Evolutionary conservation across 192 early-diverging fungal species (phyloP).

Genomic region (Helicostylum pulchrum): DNA sequence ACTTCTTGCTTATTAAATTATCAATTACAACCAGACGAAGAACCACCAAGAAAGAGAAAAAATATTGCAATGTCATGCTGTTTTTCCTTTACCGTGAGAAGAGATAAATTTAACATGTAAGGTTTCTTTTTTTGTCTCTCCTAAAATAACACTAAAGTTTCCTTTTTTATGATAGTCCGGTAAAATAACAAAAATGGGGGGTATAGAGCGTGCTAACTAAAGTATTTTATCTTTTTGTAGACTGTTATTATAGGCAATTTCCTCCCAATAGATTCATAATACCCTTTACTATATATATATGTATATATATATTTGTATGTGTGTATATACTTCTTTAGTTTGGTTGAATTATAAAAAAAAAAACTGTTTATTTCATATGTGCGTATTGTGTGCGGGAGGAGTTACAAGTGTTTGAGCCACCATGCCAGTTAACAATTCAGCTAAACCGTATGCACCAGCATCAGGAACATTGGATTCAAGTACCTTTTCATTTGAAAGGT

Average conservation of each 20-base stretch:
- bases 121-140: neutral
- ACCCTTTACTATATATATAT: no score
- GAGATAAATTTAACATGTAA: slow-evolving; percentile 89
- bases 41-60: slow-evolving; percentile 28
- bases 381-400: no score
- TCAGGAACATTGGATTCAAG: slow-evolving; percentile 38
- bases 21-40: neutral
- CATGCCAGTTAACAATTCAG: slow-evolving; percentile 54
- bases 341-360: no score
- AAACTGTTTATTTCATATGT: no score
- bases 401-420: slow-evolving; percentile 20
- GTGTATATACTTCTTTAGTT: no score
- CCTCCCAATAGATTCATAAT: neutral
- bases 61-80: slow-evolving; percentile 71
- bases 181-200: neutral
- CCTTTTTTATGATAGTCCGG: slow-evolving; percentile 9
- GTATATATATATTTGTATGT: no score
- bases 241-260: slow-evolving; percentile 14
- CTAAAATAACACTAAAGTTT: neutral
- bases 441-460: slow-evolving; percentile 63
- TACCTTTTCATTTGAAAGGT: slow-evolving; percentile 46
- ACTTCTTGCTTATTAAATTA: slow-evolving; percentile 78
- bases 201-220: neutral
- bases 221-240: neutral
- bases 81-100: slow-evolving; percentile 93